These are phyloP conservation scores for Leishmania amazonensis DNA, from an alignment of 208 protist species.

Conservation along the genomic window DNA sequence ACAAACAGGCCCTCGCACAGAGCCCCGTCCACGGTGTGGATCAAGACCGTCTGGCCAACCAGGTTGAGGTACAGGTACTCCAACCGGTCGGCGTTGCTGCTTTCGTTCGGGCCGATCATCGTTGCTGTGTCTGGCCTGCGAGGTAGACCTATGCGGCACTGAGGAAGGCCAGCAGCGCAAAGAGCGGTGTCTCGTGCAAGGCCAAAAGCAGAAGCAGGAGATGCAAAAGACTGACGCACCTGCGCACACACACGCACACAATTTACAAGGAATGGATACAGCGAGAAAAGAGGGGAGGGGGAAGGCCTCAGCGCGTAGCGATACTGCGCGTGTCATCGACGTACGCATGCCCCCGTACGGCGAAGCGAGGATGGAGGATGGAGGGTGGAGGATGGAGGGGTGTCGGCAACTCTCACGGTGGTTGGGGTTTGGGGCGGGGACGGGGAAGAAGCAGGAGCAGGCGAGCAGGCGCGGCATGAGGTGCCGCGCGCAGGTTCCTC, in stretches of 20 bases:
- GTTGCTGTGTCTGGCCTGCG: background rate
- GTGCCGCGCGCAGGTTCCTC: background rate
- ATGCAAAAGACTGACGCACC: background rate
- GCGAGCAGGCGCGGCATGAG: background rate
- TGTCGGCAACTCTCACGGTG: background rate
- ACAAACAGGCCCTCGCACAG: conserved; percentile 85
- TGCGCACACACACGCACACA: background rate
- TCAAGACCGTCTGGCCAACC: conserved; percentile 80
- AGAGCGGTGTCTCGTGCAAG: background rate
- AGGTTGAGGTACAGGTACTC: conserved; percentile 91
- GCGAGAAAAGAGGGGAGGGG: background rate
- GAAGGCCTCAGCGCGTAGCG: conserved; percentile 3
- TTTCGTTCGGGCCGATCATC: conserved; percentile 47
- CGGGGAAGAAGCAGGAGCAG: background rate
- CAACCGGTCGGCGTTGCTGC: conserved; percentile 78
- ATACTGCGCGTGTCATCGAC: background rate
- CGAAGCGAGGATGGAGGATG: background rate
- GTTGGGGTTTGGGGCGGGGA: background rate
- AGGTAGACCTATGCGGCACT: background rate
- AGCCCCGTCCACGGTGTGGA: conserved; percentile 76
- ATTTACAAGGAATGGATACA: background rate
- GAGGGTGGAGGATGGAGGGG: background rate
- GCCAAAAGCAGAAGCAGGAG: background rate
- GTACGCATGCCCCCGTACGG: background rate
- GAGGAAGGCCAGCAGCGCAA: background rate